Base-by-base conservation (phyloP, 1,284 basidiomycete species). In the Cutaneotrichosporon cyanovorans region DNA sequence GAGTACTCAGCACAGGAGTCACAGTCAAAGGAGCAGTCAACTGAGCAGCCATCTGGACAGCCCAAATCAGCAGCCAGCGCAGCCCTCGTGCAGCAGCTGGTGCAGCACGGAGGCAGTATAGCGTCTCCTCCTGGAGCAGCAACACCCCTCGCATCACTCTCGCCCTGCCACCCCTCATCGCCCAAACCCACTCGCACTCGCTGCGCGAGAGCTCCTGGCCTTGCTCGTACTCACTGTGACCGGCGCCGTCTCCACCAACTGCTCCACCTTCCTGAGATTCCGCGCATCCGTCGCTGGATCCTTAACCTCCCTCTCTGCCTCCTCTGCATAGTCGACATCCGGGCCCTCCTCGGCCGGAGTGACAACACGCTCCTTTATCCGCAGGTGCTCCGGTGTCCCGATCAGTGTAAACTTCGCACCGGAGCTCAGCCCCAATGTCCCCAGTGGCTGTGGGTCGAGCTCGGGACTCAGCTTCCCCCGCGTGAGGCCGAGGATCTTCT, bases 391-490 rank as follows among this genome's bases (percentile, higher is more conserved):
- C 0, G 85, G 84, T 8, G 87, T 90, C 14, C 87, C 87, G 19
- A 91, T 75, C 28, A 90, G 74, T 11, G 80, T 83, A 62, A 89
- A 89, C 61, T 84, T 87, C 74, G 82, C 83, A 7, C 8, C 8
- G 7, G 25, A 28, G 40, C 78, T 78, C 42, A 88, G 71, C 47
- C 84, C 80, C 19, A 66, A 31, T 16, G 53, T 46, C n/a, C 55
- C 56, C 33, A 65, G 59, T 15, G 61, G 44, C 28, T 35, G 48
- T 22, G 53, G 57, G 51, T 69, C 65, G 66, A 80, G 86, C 78
- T 90, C 85, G 3, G 78, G 74, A 5, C 86, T 85, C 11, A 92
- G 73, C 66, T 87, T 90, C 31, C 87, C 86, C 59, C 87, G 87
- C 9, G 54, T 46, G 5, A 62, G 51, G 2, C 61, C 59, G 31